phyloP scores from a whole-genome alignment of 2,329 filamentous ascomycete species.

The Fusarium coffeatum region DNA sequence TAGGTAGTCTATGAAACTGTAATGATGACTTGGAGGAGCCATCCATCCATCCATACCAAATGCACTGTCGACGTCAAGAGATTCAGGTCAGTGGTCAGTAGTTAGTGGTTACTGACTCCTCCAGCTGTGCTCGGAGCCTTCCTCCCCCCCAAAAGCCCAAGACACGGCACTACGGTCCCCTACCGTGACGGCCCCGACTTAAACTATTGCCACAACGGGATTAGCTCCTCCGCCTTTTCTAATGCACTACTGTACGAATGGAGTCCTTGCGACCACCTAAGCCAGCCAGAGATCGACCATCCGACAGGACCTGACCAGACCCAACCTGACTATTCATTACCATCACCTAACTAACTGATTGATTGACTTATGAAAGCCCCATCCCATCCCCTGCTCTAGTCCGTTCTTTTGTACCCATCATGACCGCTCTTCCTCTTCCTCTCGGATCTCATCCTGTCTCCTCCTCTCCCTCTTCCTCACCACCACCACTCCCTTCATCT shows the following conservation, averaged over 20 bases:
- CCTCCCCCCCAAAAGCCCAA: conserved; percentile 8
- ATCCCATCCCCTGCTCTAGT: conserved; percentile 39
- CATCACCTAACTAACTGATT: conserved; percentile 21
- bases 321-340: conserved; percentile 24
- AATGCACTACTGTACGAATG: conserved; percentile 37
- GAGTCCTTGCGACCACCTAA: conserved; percentile 37
- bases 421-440: conserved; percentile 41
- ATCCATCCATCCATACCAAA: not conserved
- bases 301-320: conserved; percentile 13
- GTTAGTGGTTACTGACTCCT: not conserved
- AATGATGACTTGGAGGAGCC: not conserved
- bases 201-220: conserved; percentile 25
- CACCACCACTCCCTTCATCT: conserved; percentile 25
- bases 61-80: conserved; percentile 1
- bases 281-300: conserved; percentile 24
- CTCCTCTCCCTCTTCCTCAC: conserved; percentile 24
- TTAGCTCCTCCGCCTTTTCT: conserved; percentile 36
- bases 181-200: conserved; percentile 34
- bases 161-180: conserved; percentile 28
- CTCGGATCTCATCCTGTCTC: conserved; percentile 30
- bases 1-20: not conserved
- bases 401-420: conserved; percentile 37
- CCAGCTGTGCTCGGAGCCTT: conserved; percentile 9
- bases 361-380: conserved; percentile 42
- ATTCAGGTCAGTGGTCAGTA: conserved; percentile 2